These are phyloP conservation scores for Parasarocladium wereldwijsianum DNA, from an alignment of 2,329 filamentous ascomycete species.

Conservation along the genomic window DNA sequence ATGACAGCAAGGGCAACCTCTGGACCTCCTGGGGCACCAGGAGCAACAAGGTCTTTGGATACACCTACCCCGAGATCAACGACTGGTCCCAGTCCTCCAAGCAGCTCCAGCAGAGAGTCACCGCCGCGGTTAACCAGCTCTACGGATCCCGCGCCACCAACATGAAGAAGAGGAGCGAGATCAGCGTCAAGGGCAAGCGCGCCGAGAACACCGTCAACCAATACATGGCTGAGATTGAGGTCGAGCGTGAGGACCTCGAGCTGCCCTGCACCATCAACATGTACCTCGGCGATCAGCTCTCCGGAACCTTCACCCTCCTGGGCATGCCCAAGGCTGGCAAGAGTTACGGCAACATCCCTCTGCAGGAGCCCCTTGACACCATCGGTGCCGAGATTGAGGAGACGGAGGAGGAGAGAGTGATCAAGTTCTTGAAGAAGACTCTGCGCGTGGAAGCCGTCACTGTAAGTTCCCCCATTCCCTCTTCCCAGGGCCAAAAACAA, in stretches of 20 bases:
- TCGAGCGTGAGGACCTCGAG: conserved; percentile 20
- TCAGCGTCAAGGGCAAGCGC: no score
- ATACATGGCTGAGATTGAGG: conserved; percentile 19
- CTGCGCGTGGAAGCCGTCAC: conserved; percentile 3
- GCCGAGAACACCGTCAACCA: conserved; percentile 9
- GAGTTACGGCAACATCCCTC: conserved; percentile 20
- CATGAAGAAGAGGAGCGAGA: conserved; percentile 2
- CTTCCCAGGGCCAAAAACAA: neutral
- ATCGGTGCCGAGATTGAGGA: conserved; percentile 22
- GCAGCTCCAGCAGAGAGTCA: conserved; percentile 17
- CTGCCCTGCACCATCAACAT: conserved; percentile 20
- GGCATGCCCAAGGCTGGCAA: conserved; percentile 17
- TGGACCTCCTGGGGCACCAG: conserved; percentile 24
- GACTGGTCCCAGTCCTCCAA: conserved; percentile 16
- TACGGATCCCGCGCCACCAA: conserved; percentile 10
- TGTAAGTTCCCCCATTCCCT: neutral
- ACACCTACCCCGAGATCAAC: conserved; percentile 22
- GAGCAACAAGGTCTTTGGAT: conserved; percentile 20
- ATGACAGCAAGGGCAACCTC: conserved; percentile 19
- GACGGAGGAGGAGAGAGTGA: conserved; percentile 1
- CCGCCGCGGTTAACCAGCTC: conserved; percentile 17
- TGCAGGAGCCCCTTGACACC: conserved; percentile 50
- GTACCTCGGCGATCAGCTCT: conserved; percentile 16
- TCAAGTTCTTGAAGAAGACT: conserved; percentile 1
- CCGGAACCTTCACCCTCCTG: conserved; percentile 22